These are phyloP conservation scores for Blastobotrys peoriensis DNA, from an alignment of 805 yeast genomes.

Conservation along the genomic window DNA sequence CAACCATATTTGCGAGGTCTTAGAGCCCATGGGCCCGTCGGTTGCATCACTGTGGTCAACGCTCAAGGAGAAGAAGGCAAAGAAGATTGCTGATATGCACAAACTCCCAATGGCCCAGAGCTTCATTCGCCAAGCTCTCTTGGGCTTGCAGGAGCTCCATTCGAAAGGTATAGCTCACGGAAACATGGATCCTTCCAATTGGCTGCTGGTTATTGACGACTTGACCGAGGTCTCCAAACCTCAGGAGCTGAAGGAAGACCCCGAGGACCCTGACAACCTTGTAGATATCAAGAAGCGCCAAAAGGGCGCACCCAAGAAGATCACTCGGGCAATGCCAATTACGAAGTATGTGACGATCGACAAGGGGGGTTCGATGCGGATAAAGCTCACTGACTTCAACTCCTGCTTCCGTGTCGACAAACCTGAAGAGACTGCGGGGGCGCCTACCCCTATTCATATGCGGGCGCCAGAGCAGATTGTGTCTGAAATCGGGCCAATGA, in stretches of 20 bases:
- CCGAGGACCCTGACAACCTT: slow-evolving; percentile 1
- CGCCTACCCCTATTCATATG: slow-evolving; percentile 1
- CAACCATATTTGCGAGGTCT: slow-evolving; percentile 4
- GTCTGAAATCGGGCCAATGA: not conserved
- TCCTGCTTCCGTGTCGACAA: slow-evolving; percentile 2
- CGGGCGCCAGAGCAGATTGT: slow-evolving; percentile 8
- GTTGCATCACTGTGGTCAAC: slow-evolving; percentile 4
- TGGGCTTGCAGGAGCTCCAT: slow-evolving; percentile 5
- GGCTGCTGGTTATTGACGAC: slow-evolving; percentile 4
- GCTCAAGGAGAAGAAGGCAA: slow-evolving; percentile 3
- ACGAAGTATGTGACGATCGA: slow-evolving; percentile 2
- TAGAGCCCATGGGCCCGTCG: slow-evolving; percentile 6
- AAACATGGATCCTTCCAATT: slow-evolving; percentile 2
- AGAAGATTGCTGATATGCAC: slow-evolving; percentile 5
- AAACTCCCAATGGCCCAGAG: slow-evolving; percentile 4
- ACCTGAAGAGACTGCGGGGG: not conserved
- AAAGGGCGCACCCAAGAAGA: slow-evolving; percentile 6
- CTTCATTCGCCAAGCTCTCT: slow-evolving; percentile 2
- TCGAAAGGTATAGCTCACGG: slow-evolving; percentile 3
- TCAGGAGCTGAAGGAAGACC: not conserved
- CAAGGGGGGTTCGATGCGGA: not conserved
- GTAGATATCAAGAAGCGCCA: slow-evolving; percentile 2
- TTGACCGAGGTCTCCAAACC: slow-evolving; percentile 2
- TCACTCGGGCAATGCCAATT: slow-evolving; percentile 1
- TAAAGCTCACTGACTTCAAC: slow-evolving; percentile 4